Evolutionary conservation across 1,139 yeast species (phyloP).

Genomic region (Pichia terricola): DNA sequence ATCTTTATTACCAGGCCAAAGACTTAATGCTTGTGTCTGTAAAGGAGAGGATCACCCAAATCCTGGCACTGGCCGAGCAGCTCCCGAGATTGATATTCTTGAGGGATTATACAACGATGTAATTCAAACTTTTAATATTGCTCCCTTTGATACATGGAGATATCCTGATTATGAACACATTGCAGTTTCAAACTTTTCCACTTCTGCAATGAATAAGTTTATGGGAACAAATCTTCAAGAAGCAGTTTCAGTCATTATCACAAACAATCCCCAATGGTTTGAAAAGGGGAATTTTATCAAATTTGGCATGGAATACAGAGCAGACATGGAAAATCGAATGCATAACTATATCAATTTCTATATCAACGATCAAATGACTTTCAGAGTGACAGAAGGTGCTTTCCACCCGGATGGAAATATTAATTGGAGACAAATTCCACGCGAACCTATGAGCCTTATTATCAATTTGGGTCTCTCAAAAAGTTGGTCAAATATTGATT

Average conservation of each 20-base stretch:
- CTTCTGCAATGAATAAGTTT: slow-evolving; percentile 66
- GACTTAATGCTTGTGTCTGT: slow-evolving; percentile 61
- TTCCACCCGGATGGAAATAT: slow-evolving; percentile 78
- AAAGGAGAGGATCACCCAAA: slow-evolving; percentile 72
- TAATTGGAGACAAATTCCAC: slow-evolving; percentile 62
- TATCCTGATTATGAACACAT: slow-evolving; percentile 68
- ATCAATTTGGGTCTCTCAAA: slow-evolving; percentile 73
- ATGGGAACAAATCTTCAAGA: slow-evolving; percentile 83
- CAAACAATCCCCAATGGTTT: slow-evolving; percentile 68
- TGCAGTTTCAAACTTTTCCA: slow-evolving; percentile 48
- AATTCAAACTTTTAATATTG: slow-evolving; percentile 76
- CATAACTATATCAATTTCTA: slow-evolving; percentile 36
- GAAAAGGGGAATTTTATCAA: slow-evolving; percentile 34
- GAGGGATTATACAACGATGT: slow-evolving; percentile 46
- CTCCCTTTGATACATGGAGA: slow-evolving; percentile 84
- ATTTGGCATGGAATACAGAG: slow-evolving; percentile 36
- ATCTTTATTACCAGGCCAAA: slow-evolving; percentile 71
- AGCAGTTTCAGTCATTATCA: slow-evolving; percentile 68
- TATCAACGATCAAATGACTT: slow-evolving; percentile 59
- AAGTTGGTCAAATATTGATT: slow-evolving; percentile 76
- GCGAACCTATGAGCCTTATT: slow-evolving; percentile 80
- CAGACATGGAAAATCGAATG: slow-evolving; percentile 23
- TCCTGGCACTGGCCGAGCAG: slow-evolving; percentile 73
- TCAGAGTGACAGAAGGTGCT: slow-evolving; percentile 39
- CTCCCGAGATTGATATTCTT: slow-evolving; percentile 79